Conservation (phyloP, 2,329 filamentous ascomycete species). For the Parastagonospora avenae region DNA sequence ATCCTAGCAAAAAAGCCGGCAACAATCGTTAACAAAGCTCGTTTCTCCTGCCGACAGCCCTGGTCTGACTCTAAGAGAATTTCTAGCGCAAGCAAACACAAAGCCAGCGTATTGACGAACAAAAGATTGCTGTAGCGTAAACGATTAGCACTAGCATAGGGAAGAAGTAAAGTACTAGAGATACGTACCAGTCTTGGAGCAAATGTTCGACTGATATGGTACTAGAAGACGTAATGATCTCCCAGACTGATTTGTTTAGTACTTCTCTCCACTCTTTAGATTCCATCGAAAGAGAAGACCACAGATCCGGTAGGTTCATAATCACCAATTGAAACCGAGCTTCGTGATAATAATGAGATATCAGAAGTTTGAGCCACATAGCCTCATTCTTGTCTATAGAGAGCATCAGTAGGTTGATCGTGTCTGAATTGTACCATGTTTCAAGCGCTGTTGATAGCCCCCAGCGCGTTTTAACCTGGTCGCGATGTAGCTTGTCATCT, state of each 20-base stretch:
- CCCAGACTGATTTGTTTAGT: background rate
- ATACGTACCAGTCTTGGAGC: background rate
- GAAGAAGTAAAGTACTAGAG: background rate
- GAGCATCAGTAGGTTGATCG: background rate
- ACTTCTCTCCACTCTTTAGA: background rate
- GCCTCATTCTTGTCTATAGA: background rate
- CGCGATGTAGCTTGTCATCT: too few species aligned
- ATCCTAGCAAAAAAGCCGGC: background rate
- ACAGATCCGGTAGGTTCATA: too few species aligned
- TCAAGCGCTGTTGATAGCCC: background rate
- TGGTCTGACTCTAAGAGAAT: background rate
- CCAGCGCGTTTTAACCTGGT: too few species aligned
- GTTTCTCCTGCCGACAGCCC: background rate
- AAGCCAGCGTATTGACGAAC: background rate
- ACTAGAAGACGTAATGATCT: background rate
- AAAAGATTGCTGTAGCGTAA: background rate
- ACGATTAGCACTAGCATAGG: background rate
- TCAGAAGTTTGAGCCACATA: background rate
- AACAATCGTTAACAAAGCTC: background rate
- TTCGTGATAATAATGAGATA: background rate
- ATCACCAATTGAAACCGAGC: background rate
- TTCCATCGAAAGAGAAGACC: too few species aligned
- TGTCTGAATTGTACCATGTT: background rate
- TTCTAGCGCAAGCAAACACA: background rate
- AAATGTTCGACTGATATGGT: background rate